Base-by-base conservation (phyloP, 352 stramenopile genomes). In the Globisporangium spiculum region DNA sequence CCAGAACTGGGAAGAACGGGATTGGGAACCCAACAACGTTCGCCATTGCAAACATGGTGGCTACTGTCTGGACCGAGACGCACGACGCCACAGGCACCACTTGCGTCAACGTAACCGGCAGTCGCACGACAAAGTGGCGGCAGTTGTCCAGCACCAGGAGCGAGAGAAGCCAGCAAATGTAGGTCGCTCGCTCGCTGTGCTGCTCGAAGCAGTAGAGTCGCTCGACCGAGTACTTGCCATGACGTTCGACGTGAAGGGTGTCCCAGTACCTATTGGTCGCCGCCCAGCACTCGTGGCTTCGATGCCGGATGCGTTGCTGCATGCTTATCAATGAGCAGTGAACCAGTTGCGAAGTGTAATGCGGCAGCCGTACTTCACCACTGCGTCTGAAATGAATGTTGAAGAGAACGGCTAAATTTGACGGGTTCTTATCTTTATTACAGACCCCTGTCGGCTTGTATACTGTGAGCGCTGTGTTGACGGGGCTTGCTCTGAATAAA, bases 161-260 rank as follows among this genome's bases (percentile, higher is more conserved):
- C 54, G 44, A 1, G 69, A 65, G 18, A 67, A 58, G 20, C 77
- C 60, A 5, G 38, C 41, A 54, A 4, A 53, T 53, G 16, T 63
- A 60, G 5, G n/a, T n/a, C 20, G 26, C 36, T 16, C 68, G 61
- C 66, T 34, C 30, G 3, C 18, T 32, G 46, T 36, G 63, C 4
- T 2, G 24, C 60, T 18, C n/a, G 30, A 65, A 27, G 22, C 22
- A 34, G 36, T 18, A 65, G 22, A 72, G 30, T 2, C 67, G 67
- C 36, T 41, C 9, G 9, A 3, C 36, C 36, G 36, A 68, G 44
- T 72, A 72, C 24, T 54, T 55, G 53, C 62, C 61, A 27, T 72
- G 61, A n/a, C 66, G 67, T 26, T 72, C 67, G 32, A 72, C 61
- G 10, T 65, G 66, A 44, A 38, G 38, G 8, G 9, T 18, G 7